Percentiles rank a stretch among this genome's conserved stretches.
Evolutionary conservation across 2,329 filamentous ascomycete species (phyloP).

Genomic region (Sporothrix brasiliensis): DNA sequence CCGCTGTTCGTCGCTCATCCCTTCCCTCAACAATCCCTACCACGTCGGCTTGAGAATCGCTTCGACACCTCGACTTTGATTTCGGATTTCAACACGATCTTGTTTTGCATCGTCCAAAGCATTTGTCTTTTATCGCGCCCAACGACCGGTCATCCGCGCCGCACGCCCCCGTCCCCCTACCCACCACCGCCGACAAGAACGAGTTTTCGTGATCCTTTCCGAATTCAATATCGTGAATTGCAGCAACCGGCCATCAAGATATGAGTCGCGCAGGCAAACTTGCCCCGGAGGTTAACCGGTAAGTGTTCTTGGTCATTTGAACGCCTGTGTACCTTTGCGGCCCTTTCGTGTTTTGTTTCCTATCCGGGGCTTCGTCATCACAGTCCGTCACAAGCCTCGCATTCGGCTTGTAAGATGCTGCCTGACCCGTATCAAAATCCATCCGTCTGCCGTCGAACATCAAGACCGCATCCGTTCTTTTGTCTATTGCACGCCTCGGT

Average conservation of each 20-base stretch:
- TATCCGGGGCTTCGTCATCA: slow-evolving; percentile 1
- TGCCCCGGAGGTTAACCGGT: slow-evolving; percentile 99
- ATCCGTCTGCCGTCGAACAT: not conserved
- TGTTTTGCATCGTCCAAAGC: not conserved
- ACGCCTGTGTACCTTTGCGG: not conserved
- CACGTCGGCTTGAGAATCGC: slow-evolving; percentile 16
- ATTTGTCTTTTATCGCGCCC: not conserved
- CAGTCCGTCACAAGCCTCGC: not conserved
- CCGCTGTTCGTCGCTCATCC: slow-evolving; percentile 11
- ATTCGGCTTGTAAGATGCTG: slow-evolving; percentile 4
- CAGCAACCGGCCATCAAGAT: slow-evolving; percentile 60
- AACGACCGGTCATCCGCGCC: not conserved
- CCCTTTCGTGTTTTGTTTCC: not conserved
- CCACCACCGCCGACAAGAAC: slow-evolving; percentile 19
- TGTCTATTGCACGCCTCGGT: not conserved
- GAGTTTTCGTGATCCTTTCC: slow-evolving; percentile 26
- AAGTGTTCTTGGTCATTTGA: slow-evolving; percentile 36
- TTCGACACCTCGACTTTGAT: slow-evolving; percentile 4
- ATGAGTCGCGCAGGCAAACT: slow-evolving; percentile 97
- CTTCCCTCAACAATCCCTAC: slow-evolving; percentile 14
- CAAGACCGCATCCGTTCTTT: not conserved
- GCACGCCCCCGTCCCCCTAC: not conserved
- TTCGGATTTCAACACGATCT: not conserved
- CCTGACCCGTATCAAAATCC: not conserved
- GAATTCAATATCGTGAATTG: not conserved